These are phyloP conservation scores for Globisporangium camurandrum DNA, from an alignment of 352 stramenopile genomes.

Conservation along the genomic window DNA sequence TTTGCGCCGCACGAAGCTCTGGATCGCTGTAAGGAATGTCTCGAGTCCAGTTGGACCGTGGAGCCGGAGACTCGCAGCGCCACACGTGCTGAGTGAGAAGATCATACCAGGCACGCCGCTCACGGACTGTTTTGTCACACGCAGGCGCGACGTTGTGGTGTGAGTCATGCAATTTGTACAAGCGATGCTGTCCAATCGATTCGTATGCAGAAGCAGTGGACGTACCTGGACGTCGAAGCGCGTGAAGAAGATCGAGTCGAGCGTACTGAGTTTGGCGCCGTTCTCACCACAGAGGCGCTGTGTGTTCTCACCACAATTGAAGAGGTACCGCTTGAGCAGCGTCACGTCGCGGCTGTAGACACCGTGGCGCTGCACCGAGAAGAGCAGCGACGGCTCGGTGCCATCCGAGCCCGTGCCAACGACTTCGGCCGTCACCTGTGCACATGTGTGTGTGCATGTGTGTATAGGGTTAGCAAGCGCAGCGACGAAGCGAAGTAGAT, in stretches of 20 bases:
- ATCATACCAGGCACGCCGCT: conserved; percentile 60
- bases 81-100: conserved; percentile 49
- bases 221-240: conserved; percentile 46
- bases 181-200: too few species aligned
- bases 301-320: conserved; percentile 68
- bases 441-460: neutral
- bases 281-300: conserved; percentile 64
- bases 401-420: conserved; percentile 55
- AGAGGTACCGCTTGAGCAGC: conserved; percentile 54
- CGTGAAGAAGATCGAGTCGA: conserved; percentile 67
- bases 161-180: too few species aligned
- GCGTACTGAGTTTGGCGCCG: conserved; percentile 55
- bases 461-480: neutral
- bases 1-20: conserved; percentile 59
- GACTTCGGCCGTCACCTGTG: conserved; percentile 45
- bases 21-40: conserved; percentile 39
- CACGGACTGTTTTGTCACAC: conserved; percentile 30
- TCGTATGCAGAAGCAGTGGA: too few species aligned
- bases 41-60: conserved; percentile 35
- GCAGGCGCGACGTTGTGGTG: too few species aligned
- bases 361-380: conserved; percentile 54
- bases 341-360: conserved; percentile 55
- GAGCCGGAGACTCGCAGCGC: conserved; percentile 32
- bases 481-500: too few species aligned
- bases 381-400: conserved; percentile 59